These are phyloP conservation scores for Arthrinium phaeospermum DNA, from an alignment of 2,329 filamentous ascomycete genomes.

Conservation along the genomic window DNA sequence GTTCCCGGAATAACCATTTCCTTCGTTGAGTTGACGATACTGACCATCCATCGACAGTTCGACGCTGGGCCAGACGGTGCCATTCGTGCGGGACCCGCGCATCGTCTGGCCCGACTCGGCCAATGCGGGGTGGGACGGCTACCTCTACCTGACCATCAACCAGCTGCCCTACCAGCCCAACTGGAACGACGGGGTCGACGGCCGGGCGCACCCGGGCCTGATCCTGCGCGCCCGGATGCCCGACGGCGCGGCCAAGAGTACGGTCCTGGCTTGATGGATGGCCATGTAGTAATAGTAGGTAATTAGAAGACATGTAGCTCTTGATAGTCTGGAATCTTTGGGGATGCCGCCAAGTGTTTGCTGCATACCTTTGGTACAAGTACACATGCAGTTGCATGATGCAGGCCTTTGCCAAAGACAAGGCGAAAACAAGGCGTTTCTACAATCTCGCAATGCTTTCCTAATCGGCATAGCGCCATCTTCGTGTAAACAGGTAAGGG, in stretches of 20 bases:
- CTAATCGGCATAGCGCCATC: background rate
- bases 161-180: slow-evolving; percentile 53
- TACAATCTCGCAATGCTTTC: background rate
- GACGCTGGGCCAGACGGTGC: slow-evolving; percentile 40
- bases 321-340: too few relatives aligned
- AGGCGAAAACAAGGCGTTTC: background rate
- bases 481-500: background rate
- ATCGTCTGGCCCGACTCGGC: slow-evolving; percentile 51
- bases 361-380: background rate
- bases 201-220: slow-evolving; percentile 48
- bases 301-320: too few relatives aligned
- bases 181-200: slow-evolving; percentile 53
- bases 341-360: background rate
- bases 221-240: slow-evolving; percentile 50
- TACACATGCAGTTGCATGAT: background rate
- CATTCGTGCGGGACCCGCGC: slow-evolving; percentile 47
- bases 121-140: slow-evolving; percentile 48
- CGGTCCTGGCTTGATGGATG: slow-evolving; percentile 21
- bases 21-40: too few relatives aligned
- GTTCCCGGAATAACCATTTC: background rate
- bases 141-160: slow-evolving; percentile 55
- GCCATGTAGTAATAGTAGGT: too few relatives aligned
- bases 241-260: slow-evolving; percentile 46
- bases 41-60: slow-evolving; percentile 27
- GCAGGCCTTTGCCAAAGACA: background rate